Percentiles rank a stretch among this genome's conserved stretches.
Conservation (phyloP, 2,329 filamentous ascomycete species). For the Phyllosticta citrichinensis region DNA sequence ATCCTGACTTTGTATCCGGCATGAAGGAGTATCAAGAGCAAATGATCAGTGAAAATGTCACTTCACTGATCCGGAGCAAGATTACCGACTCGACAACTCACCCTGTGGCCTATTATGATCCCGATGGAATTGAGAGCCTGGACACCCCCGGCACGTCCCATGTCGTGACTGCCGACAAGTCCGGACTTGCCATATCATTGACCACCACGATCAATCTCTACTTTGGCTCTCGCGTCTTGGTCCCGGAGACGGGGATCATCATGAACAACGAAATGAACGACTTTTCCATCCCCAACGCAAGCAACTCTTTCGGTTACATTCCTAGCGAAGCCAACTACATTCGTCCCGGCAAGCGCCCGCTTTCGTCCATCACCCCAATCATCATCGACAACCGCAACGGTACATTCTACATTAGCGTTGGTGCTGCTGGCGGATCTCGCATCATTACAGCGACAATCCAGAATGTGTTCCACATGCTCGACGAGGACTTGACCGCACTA, state of each 20-base stretch:
- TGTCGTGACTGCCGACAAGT: constrained; percentile 58
- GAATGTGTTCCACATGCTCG: constrained; percentile 61
- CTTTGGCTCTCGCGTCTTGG: constrained; percentile 71
- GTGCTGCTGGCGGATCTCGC: constrained; percentile 69
- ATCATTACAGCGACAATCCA: constrained; percentile 76
- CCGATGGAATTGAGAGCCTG: constrained; percentile 52
- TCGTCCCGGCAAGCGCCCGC: constrained; percentile 66
- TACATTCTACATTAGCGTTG: constrained; percentile 57
- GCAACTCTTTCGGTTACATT: constrained; percentile 77
- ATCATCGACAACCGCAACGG: constrained; percentile 61
- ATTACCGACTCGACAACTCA: constrained; percentile 67
- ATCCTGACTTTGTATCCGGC: constrained; percentile 62
- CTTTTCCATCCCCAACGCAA: constrained; percentile 70
- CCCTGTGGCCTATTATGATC: constrained; percentile 65
- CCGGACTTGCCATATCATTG: constrained; percentile 66
- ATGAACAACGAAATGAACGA: constrained; percentile 53
- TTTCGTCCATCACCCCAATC: constrained; percentile 72
- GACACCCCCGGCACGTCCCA: constrained; percentile 67
- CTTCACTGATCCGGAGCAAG: constrained; percentile 48
- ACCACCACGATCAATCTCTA: constrained; percentile 84
- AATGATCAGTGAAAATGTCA: constrained; percentile 56
- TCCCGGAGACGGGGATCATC: constrained; percentile 73
- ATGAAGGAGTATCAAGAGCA: constrained; percentile 52
- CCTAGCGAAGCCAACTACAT: constrained; percentile 76
- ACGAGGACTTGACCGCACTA: constrained; percentile 49